Base-by-base conservation (phyloP, 140 eudicot species). In the Anethum foeniculum region DNA sequence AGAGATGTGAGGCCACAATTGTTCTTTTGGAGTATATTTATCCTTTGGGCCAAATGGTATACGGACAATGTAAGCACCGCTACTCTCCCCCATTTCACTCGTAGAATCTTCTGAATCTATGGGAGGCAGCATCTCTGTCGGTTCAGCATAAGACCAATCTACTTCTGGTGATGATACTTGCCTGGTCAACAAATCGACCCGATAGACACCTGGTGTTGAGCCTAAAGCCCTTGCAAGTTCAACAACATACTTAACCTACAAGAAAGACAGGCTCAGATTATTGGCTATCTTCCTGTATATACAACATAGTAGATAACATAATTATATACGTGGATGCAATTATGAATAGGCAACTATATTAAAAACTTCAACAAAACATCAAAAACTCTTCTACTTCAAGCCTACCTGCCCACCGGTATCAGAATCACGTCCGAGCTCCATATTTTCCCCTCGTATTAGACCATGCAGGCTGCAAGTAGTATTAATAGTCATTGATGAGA, bases 361-460 rank as follows among this genome's bases (percentile, higher is more conserved):
- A 64, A 7, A 64, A 64, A 64, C 38, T 64, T 64, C 38, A 64
- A 64, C 7, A 8, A 4, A 2, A 64, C 18, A 27, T n/a, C 71
- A 64, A 0, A 28, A 2, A 4, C 14, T 44, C 36, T 47, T 1
- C 58, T 78, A 64, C 2, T 32, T 21, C 10, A 9, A 80, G 60
- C 52, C 41, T 85, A 95, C 99, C 97, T 96, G 99, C 65, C 99
- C 99, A 58, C 99, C 99, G 12, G 99, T 96, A 86, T 96, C 99
- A 65, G 99, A 96, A 86, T 96, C 99, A 54, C 98, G 99, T 19
- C 99, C 99, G 60, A 96, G 97, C 90, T 96, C 99, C 99, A 96
- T 96, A 86, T 95, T 91, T 84, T 95, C 99, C 58, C 99, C 99
- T 18, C 99, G 97, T 80, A 95, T 92, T 76, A 96, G 81, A 58